Evolutionary conservation across 257 asterid species (phyloP).

Genomic region (Solanum microdontum): DNA sequence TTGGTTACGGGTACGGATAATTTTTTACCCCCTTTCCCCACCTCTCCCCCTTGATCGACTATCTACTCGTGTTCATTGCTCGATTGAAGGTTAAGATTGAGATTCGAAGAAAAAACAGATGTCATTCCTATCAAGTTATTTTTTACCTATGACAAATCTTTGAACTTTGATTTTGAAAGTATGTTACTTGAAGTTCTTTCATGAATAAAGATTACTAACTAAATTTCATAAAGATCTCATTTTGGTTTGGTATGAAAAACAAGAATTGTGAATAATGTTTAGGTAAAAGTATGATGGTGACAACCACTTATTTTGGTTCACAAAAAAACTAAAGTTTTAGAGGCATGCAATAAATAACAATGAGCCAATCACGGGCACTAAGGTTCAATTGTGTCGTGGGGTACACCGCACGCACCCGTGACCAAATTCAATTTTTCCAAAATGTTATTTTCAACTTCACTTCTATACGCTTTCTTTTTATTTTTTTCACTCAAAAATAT

Average conservation of each 20-base stretch:
- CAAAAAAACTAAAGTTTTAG: neutral
- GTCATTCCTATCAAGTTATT: too few species aligned
- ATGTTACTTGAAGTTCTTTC: neutral
- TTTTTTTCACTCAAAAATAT: neutral
- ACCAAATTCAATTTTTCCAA: neutral
- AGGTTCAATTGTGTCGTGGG: neutral
- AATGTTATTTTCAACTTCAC: neutral
- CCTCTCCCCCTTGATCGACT: neutral
- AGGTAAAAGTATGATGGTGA: neutral
- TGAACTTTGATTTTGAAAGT: neutral
- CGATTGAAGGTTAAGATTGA: neutral
- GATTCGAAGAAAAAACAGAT: too few species aligned
- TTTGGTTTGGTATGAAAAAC: neutral
- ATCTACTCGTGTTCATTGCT: neutral
- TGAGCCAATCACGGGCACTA: slow-evolving; percentile 7
- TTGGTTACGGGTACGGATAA: neutral
- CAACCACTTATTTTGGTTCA: neutral
- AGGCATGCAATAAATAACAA: neutral
- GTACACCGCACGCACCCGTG: slow-evolving; percentile 11
- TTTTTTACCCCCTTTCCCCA: accelerated
- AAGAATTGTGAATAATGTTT: neutral
- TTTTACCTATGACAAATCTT: too few species aligned
- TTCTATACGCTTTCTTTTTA: neutral
- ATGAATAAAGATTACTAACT: neutral
- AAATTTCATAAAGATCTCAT: neutral